Evolutionary conservation across 768 basidiomycete species (phyloP).

Genomic region (Trametes sanguinea): DNA sequence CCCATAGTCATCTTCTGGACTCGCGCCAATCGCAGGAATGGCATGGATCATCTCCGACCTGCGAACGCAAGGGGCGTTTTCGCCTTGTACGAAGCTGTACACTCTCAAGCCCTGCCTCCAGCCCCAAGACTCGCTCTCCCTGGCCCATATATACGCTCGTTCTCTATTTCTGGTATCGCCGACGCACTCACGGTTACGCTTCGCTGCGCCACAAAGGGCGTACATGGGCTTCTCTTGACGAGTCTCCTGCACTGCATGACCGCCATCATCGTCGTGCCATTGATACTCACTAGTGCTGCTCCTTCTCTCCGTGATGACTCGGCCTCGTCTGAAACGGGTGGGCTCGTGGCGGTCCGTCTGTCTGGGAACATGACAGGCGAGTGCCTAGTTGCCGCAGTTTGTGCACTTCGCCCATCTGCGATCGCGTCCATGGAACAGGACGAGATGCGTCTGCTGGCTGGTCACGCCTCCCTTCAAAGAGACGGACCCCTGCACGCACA

Average conservation of each 20-base stretch:
- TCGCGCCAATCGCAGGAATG: slow-evolving; percentile 8
- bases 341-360: neutral
- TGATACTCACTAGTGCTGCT: neutral
- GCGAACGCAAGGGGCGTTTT: slow-evolving; percentile 12
- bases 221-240: neutral
- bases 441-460: slow-evolving; percentile 13
- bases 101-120: slow-evolving; percentile 11
- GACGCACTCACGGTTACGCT: neutral
- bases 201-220: slow-evolving; percentile 7
- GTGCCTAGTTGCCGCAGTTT: slow-evolving; percentile 12
- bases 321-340: neutral
- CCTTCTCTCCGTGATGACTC: neutral
- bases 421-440: slow-evolving; percentile 11
- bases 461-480: slow-evolving; percentile 6
- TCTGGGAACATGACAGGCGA: slow-evolving; percentile 4
- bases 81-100: slow-evolving; percentile 17
- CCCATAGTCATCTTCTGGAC: neutral
- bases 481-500: slow-evolving; percentile 16
- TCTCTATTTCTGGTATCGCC: neutral
- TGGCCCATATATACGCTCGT: neutral
- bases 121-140: neutral
- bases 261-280: too few relatives aligned
- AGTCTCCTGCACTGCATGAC: neutral
- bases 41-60: slow-evolving; percentile 11
- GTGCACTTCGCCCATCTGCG: slow-evolving; percentile 11